Evolutionary conservation across 768 basidiomycete species (phyloP).

Genomic region (Leucocoprinus birnbaumii): DNA sequence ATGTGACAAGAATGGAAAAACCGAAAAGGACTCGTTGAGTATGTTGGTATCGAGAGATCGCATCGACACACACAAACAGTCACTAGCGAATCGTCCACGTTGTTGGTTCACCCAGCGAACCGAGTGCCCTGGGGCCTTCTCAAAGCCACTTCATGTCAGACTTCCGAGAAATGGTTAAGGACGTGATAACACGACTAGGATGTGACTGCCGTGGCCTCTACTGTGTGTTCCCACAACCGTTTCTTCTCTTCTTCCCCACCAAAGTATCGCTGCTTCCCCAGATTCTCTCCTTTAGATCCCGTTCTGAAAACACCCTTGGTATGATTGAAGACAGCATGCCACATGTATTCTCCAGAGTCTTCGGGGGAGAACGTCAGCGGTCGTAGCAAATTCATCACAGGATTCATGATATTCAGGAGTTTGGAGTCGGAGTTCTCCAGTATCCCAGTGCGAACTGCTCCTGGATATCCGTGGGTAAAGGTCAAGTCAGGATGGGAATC

Average conservation of each 20-base stretch:
- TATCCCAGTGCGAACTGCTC: conserved; percentile 34
- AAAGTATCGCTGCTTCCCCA: conserved; percentile 32
- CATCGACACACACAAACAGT: too few relatives aligned
- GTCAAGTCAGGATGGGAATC: conserved; percentile 26
- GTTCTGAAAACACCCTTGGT: conserved; percentile 28
- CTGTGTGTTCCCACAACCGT: conserved; percentile 35
- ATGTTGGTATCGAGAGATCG: too few relatives aligned
- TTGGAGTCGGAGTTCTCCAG: conserved; percentile 23
- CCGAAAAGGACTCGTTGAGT: too few relatives aligned
- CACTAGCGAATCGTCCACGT: too few relatives aligned
- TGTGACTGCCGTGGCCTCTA: conserved; percentile 15
- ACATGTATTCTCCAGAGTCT: conserved; percentile 37
- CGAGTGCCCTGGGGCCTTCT: too few relatives aligned
- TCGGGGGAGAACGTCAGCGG: conserved; percentile 22
- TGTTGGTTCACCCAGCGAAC: too few relatives aligned
- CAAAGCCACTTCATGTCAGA: too few relatives aligned
- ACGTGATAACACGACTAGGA: too few relatives aligned
- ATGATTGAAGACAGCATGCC: conserved; percentile 27
- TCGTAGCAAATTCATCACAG: conserved; percentile 18
- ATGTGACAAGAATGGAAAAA: too few relatives aligned
- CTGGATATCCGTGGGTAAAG: conserved; percentile 36
- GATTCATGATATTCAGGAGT: conserved; percentile 19
- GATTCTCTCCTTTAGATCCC: conserved; percentile 30
- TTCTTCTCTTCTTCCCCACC: conserved; percentile 33
- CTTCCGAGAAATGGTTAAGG: too few relatives aligned